phyloP scores from a whole-genome alignment of 345 rosid genomes.

The Sisymbrium irio region DNA sequence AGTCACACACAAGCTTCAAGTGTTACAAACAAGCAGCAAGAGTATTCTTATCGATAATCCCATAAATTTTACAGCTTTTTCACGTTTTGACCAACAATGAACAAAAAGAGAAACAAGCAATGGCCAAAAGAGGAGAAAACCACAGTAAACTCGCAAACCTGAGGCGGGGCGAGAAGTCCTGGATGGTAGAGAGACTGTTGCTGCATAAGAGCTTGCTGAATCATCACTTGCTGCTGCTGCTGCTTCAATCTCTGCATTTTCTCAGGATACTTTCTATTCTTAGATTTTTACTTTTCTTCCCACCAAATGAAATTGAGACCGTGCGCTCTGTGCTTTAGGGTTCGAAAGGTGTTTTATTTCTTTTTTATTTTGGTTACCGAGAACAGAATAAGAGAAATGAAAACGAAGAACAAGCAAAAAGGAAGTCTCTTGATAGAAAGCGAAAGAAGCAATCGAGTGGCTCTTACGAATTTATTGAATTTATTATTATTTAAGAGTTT shows the following conservation, averaged over 20 bases:
- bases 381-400: neutral
- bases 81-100: neutral
- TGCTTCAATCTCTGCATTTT: conserved; percentile 56
- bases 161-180: conserved; percentile 82
- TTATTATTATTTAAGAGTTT: neutral
- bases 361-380: conserved; percentile 3
- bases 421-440: conserved; percentile 31
- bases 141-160: conserved; percentile 39
- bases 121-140: neutral
- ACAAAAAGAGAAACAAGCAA: conserved; percentile 3
- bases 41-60: neutral
- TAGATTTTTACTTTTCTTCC: neutral
- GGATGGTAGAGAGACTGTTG: conserved; percentile 97
- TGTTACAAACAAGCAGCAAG: neutral
- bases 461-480: conserved; percentile 26
- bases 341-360: conserved; percentile 27
- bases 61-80: neutral
- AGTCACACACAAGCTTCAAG: neutral
- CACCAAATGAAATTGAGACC: conserved; percentile 9
- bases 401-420: neutral
- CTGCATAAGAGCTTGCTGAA: conserved; percentile 96
- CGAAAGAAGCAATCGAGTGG: conserved; percentile 37
- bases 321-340: conserved; percentile 33
- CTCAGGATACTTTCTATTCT: neutral
- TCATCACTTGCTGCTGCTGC: conserved; percentile 71